A percentile compares a stretch with the other conserved stretches of the same genome.
Conservation (phyloP, 148 eudicot genomes). For the Rhododendron ovatum region DNA sequence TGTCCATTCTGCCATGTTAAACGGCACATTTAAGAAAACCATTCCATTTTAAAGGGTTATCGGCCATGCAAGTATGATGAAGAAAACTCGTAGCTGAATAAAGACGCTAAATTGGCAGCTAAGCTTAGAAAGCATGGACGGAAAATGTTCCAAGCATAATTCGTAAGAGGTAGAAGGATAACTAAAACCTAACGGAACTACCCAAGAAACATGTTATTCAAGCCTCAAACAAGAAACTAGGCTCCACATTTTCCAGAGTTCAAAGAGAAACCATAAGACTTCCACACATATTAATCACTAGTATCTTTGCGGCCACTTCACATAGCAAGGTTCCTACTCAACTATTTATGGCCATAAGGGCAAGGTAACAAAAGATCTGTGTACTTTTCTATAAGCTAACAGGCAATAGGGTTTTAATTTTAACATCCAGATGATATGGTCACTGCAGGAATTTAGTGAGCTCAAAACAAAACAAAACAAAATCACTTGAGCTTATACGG, state of each 20-base stretch:
- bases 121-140: background rate
- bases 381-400: background rate
- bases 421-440: background rate
- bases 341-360: background rate
- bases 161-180: background rate
- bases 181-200: background rate
- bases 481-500: background rate
- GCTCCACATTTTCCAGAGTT: background rate
- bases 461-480: background rate
- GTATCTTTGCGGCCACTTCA: background rate
- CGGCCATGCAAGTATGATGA: background rate
- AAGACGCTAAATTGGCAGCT: background rate
- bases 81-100: background rate
- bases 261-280: background rate
- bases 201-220: background rate
- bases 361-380: background rate
- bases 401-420: background rate
- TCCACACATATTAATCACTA: background rate
- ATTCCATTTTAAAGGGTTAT: background rate
- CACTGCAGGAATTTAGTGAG: background rate
- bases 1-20: constrained; percentile 51
- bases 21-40: background rate
- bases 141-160: background rate
- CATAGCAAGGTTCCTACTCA: too few species aligned
- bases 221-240: constrained; percentile 1